phyloP scores from a whole-genome alignment of 2,329 filamentous ascomycete genomes.

The Aspergillus ochraceoroseus region DNA sequence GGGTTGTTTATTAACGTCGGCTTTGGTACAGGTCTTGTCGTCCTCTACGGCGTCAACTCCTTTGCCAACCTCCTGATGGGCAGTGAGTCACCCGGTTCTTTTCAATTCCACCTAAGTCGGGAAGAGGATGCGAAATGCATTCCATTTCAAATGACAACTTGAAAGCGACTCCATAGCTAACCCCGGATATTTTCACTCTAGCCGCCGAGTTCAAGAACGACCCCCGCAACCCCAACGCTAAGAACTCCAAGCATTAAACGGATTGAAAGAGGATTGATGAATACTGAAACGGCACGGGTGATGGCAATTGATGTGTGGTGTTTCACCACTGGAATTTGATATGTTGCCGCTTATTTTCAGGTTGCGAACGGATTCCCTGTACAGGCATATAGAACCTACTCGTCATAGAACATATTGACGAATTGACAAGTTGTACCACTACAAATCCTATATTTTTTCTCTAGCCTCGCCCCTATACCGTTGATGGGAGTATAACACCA shows the following conservation, averaged over 20 bases:
- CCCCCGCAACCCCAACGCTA: constrained; percentile 64
- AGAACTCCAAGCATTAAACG: constrained; percentile 38
- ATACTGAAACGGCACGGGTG: constrained; percentile 18
- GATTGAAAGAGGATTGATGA: constrained; percentile 15
- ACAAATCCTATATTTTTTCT: too few species aligned
- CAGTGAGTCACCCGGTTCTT: constrained; percentile 57
- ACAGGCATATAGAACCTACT: constrained; percentile 40
- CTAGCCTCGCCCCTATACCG: too few species aligned
- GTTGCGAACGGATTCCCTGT: constrained; percentile 34
- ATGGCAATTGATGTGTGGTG: constrained; percentile 18
- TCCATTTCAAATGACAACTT: too few species aligned
- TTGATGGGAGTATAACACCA: too few species aligned
- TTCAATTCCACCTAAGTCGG: neutral
- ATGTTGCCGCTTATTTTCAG: constrained; percentile 24
- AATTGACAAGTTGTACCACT: constrained; percentile 41
- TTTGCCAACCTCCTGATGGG: constrained; percentile 70
- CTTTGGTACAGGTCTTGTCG: constrained; percentile 61
- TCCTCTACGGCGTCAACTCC: constrained; percentile 88
- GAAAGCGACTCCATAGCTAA: constrained; percentile 19
- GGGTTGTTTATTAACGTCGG: constrained; percentile 28
- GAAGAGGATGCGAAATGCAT: too few species aligned
- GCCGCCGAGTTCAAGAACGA: constrained; percentile 97
- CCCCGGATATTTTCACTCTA: constrained; percentile 39
- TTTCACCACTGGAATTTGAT: constrained; percentile 20
- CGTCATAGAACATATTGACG: constrained; percentile 32